Evolutionary conservation across 441 rosid genomes (phyloP).

Genomic region (Adansonia rubrostipa): DNA sequence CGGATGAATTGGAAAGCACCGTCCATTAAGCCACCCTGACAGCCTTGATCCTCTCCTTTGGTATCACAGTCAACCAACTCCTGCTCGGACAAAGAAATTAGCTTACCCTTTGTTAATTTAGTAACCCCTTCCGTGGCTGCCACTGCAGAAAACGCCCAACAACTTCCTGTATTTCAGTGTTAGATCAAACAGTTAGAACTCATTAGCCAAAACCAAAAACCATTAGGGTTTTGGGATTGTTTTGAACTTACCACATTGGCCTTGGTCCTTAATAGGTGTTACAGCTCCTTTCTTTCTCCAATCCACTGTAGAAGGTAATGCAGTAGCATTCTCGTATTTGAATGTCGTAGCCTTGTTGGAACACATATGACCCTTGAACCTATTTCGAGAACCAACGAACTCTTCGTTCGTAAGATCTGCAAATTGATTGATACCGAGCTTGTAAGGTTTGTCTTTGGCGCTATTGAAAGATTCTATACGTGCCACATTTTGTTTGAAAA

Average conservation of each 20-base stretch:
- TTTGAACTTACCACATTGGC: neutral
- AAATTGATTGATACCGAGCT: no score
- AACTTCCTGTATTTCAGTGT: neutral
- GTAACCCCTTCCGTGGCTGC: slow-evolving; percentile 24
- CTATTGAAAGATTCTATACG: no score
- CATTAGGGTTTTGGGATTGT: neutral
- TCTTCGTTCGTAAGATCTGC: no score
- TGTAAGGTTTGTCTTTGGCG: no score
- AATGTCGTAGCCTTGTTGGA: neutral
- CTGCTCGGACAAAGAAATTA: neutral
- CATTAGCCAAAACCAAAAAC: neutral
- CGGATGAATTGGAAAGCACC: slow-evolving; percentile 7
- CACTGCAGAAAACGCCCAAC: slow-evolving; percentile 8
- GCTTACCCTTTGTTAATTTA: neutral
- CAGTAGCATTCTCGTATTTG: neutral
- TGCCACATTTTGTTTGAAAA: no score
- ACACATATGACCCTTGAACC: no score
- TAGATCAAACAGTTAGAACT: neutral
- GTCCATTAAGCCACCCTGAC: neutral
- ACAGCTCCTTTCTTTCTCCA: no score
- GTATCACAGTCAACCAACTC: slow-evolving; percentile 18
- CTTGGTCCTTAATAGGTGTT: neutral
- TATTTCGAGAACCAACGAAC: no score
- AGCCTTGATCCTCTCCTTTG: slow-evolving; percentile 6
- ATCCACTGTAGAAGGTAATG: neutral